Conservation (phyloP, 1,139 yeast genomes). For the Hyphopichia fennica region DNA sequence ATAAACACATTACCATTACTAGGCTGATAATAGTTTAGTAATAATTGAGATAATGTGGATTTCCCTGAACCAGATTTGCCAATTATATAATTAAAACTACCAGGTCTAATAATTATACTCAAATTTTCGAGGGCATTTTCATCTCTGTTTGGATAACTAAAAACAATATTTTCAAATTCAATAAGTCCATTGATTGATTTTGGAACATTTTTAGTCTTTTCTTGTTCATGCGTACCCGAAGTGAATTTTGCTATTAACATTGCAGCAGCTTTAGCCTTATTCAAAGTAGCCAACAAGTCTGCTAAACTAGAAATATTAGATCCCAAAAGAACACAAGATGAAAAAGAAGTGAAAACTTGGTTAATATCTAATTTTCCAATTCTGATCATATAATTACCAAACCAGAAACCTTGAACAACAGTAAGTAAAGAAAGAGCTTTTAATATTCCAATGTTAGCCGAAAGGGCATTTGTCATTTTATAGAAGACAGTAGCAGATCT, state of each 20-base stretch:
- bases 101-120: conserved; percentile 43
- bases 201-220: conserved; percentile 5
- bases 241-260: conserved; percentile 31
- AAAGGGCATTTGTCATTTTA: conserved; percentile 46
- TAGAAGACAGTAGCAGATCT: conserved; percentile 50
- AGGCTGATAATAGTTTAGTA: conserved; percentile 58
- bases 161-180: conserved; percentile 51
- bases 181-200: conserved; percentile 42
- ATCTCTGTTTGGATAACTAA: conserved; percentile 61
- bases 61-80: conserved; percentile 94
- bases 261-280: conserved; percentile 65
- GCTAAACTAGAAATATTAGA: conserved; percentile 53
- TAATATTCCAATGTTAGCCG: conserved; percentile 59
- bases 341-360: conserved; percentile 77
- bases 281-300: conserved; percentile 53
- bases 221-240: background rate
- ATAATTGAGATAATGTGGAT: conserved; percentile 69
- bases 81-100: conserved; percentile 59
- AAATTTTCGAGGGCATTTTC: conserved; percentile 48
- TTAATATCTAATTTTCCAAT: conserved; percentile 52
- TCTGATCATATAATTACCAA: conserved; percentile 68
- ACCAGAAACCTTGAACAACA: conserved; percentile 93
- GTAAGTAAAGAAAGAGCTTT: conserved; percentile 62
- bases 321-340: conserved; percentile 74
- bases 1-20: conserved; percentile 64